Percentiles rank a stretch among this genome's conserved stretches.
Conservation (phyloP, 805 yeast genomes). For the Tetrapisispora arboricola region DNA sequence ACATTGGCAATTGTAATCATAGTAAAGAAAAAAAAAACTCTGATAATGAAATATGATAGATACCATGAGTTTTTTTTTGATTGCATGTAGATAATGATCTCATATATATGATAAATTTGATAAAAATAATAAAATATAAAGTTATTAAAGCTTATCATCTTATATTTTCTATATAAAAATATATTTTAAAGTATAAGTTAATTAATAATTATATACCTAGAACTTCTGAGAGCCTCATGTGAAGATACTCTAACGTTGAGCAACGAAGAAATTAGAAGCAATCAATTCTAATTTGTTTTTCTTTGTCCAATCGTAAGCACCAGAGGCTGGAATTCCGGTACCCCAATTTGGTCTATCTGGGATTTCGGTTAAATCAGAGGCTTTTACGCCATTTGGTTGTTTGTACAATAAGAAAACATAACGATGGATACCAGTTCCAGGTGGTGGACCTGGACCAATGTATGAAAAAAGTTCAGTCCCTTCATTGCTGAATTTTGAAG, state of each 20-base stretch:
- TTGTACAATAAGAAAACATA: conserved; percentile 70
- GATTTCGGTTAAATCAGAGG: conserved; percentile 17
- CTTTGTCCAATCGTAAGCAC: conserved; percentile 64
- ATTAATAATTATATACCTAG: too few relatives aligned
- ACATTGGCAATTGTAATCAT: not conserved
- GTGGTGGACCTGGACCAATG: conserved; percentile 86
- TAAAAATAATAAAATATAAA: not conserved
- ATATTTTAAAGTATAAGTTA: too few relatives aligned
- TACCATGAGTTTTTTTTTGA: not conserved
- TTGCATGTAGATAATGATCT: not conserved
- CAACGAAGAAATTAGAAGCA: conserved; percentile 74
- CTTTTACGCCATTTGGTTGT: conserved; percentile 34
- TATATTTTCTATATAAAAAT: too few relatives aligned
- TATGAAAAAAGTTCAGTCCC: conserved; percentile 46
- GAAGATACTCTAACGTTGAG: too few relatives aligned
- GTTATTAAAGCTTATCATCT: too few relatives aligned
- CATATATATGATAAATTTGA: not conserved
- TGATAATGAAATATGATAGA: conserved; percentile 1
- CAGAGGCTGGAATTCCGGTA: conserved; percentile 67
- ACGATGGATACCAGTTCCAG: conserved; percentile 76
- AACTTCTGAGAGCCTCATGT: too few relatives aligned
- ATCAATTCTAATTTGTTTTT: conserved; percentile 54
- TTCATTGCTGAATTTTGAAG: conserved; percentile 20
- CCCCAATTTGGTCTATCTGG: conserved; percentile 52
- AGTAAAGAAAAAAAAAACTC: not conserved